Evolutionary conservation across 2,329 filamentous ascomycete species (phyloP).

Genomic region (Metarhizium robertsii): DNA sequence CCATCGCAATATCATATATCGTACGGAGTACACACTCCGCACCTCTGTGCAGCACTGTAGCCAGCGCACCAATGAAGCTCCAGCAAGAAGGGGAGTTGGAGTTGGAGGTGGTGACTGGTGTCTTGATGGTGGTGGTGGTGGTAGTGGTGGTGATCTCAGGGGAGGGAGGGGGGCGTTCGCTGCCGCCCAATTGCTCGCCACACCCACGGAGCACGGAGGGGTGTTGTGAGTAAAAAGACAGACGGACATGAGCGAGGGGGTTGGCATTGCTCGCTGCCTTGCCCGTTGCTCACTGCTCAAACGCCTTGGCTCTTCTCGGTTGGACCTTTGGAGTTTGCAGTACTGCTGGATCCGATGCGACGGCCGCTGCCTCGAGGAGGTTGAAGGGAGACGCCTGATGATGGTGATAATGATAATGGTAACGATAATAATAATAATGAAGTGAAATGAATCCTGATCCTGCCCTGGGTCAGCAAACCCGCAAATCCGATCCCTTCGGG

Average conservation of each 20-base stretch:
- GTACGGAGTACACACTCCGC: too few species aligned
- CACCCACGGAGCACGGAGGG: neutral
- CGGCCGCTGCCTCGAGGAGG: conserved; percentile 1
- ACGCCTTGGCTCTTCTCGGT: too few species aligned
- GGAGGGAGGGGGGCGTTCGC: neutral
- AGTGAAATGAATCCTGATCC: too few species aligned
- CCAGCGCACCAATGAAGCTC: too few species aligned
- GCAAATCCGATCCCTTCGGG: too few species aligned
- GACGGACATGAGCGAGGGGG: neutral
- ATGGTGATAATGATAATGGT: too few species aligned
- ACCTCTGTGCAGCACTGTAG: too few species aligned
- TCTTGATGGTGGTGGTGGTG: neutral
- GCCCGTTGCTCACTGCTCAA: neutral
- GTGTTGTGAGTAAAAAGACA: neutral
- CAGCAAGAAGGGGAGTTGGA: neutral
- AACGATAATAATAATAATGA: too few species aligned
- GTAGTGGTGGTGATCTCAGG: neutral
- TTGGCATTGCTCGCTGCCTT: neutral
- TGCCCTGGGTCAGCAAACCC: too few species aligned
- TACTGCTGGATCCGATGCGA: neutral
- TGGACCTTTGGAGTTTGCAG: too few species aligned
- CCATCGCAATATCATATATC: neutral
- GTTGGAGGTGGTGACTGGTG: too few species aligned
- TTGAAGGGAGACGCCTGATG: neutral
- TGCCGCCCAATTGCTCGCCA: neutral